Base-by-base conservation (phyloP, 2,329 filamentous ascomycete species). In the Pseudopyricularia cyperi region DNA sequence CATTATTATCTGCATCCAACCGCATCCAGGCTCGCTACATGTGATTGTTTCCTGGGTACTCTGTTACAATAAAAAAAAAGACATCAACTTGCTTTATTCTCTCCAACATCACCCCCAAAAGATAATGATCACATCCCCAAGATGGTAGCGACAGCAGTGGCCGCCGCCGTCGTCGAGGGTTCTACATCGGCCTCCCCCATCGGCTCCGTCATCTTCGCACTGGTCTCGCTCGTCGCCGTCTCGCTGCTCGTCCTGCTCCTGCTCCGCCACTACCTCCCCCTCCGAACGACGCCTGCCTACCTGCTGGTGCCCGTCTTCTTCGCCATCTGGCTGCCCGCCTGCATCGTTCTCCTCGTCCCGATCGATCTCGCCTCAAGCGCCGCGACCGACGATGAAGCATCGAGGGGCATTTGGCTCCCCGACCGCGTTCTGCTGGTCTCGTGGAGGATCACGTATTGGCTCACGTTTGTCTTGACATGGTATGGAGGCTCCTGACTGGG, bases 361-460 rank as follows among this genome's bases (percentile, higher is more conserved):
- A 94, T 98, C 66, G 93, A 98, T 67, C 81, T 98, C 58, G 90
- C 91, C 1, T 95, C 90, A 7, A 91, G 80, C 63, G 84, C 87
- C 22, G 77, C 81, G 48, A 82, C 82, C 50, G 82, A 86, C 55
- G 84, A 86, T 66, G 81, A 79, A 55, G 76, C 79, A 15, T 76
- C 80, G 15, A 79, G 84, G 59, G 93, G 90, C 33, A 87, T 98
- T 62, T 96, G 90, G 88, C 77, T 98, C 33, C 85, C 87, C 5
- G 75, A 85, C 57, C 73, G 82, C 49, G 77, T 90, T 28, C 74
- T 96, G 48, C 73, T 94, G 61, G 88, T 96, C 24, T 85, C 85
- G 53, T 98, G 93, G 93, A 80, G 91, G 63, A 91, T 98, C 57
- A 85, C 86, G 19, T 98, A 98, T 70, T 98, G 93, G 93, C 74